A percentile compares a stretch with the other conserved stretches of the same genome.
Evolutionary conservation across 2,329 filamentous ascomycete species (phyloP).

Genomic region (Botrytis fragariae): DNA sequence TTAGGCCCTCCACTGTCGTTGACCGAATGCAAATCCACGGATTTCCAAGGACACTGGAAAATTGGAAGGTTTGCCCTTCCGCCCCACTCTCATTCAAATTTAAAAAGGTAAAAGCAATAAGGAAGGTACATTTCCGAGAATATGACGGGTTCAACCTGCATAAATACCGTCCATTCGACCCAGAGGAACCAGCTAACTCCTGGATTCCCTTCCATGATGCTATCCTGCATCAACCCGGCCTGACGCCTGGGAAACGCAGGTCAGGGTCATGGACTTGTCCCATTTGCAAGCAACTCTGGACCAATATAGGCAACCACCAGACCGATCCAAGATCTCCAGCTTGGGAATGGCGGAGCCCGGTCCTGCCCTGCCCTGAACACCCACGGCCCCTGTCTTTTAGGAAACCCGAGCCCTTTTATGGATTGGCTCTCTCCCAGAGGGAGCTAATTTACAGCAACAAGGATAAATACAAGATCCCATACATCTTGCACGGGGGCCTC

Average conservation of each 20-base stretch:
- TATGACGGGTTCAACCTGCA: background rate
- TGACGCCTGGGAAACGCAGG: fast-evolving
- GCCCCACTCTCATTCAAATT: background rate
- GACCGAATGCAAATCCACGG: background rate
- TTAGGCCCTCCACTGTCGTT: background rate
- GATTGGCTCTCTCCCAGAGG: background rate
- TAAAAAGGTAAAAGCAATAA: background rate
- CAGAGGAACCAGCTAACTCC: background rate
- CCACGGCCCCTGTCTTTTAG: background rate
- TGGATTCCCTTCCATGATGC: background rate
- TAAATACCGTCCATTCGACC: background rate
- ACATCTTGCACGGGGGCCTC: background rate
- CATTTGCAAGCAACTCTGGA: background rate
- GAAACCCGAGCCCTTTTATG: background rate
- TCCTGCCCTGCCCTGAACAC: background rate
- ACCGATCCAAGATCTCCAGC: background rate
- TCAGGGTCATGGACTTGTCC: background rate
- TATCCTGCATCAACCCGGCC: background rate
- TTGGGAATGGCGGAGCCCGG: background rate
- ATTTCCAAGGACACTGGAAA: background rate
- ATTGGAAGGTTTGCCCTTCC: constrained; percentile 2
- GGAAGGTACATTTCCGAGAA: background rate
- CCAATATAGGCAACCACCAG: background rate
- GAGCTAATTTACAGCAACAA: background rate
- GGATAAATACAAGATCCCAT: background rate